Percentiles rank a stretch among this genome's conserved stretches.
These are phyloP conservation scores for Zanthoxylum bungeanum DNA, from an alignment of 345 rosid genomes.

Conservation along the genomic window DNA sequence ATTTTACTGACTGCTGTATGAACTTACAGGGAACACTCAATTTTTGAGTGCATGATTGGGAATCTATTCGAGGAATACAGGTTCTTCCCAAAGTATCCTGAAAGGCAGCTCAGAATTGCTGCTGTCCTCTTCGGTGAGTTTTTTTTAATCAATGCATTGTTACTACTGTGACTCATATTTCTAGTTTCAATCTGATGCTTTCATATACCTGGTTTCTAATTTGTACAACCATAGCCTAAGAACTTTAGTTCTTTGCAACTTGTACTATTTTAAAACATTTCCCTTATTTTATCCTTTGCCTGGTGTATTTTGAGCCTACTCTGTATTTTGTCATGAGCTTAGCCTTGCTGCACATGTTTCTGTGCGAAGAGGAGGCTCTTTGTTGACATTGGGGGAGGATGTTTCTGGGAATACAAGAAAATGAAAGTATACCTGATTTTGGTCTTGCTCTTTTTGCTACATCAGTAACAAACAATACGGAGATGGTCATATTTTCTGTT, in stretches of 20 bases:
- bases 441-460: neutral
- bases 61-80: constrained; percentile 95
- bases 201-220: neutral
- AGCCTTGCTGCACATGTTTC: neutral
- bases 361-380: neutral
- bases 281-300: neutral
- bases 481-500: neutral
- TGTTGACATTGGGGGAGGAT: neutral
- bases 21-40: constrained; percentile 71
- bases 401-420: neutral
- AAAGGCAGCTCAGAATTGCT: constrained; percentile 87
- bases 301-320: neutral
- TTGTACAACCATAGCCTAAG: neutral
- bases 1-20: neutral
- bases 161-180: neutral
- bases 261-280: neutral
- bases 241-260: neutral
- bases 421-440: neutral
- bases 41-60: constrained; percentile 93
- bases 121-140: constrained; percentile 91
- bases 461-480: neutral
- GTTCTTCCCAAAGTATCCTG: constrained; percentile 96
- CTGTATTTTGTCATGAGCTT: neutral
- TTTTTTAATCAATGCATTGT: neutral
- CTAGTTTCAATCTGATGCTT: neutral